phyloP scores from a whole-genome alignment of 805 yeast species.

The Pichia californica region DNA sequence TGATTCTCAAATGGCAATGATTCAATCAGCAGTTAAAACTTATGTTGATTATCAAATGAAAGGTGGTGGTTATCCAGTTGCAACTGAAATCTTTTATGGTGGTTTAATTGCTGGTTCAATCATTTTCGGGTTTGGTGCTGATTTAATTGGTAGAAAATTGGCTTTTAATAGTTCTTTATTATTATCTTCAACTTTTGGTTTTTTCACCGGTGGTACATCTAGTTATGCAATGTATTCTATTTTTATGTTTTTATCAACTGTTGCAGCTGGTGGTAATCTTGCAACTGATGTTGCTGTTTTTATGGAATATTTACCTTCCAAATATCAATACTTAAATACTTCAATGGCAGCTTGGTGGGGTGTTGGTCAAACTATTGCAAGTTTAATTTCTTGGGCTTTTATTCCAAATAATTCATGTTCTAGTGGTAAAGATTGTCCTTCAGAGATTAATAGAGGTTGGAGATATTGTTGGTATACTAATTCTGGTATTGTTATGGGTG shows the following conservation, averaged over 20 bases:
- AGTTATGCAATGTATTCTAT: slow-evolving; percentile 45
- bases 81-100: slow-evolving; percentile 41
- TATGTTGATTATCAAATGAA: slow-evolving; percentile 43
- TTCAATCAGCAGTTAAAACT: slow-evolving; percentile 41
- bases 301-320: slow-evolving; percentile 46
- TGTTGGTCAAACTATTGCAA: slow-evolving; percentile 50
- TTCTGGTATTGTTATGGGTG: slow-evolving; percentile 45
- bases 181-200: slow-evolving; percentile 43
- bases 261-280: slow-evolving; percentile 52
- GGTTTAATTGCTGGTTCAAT: slow-evolving; percentile 49
- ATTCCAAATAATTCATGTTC: slow-evolving; percentile 45
- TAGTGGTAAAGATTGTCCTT: slow-evolving; percentile 36
- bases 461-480: slow-evolving; percentile 49
- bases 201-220: slow-evolving; percentile 47
- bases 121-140: slow-evolving; percentile 53
- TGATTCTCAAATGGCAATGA: slow-evolving; percentile 44
- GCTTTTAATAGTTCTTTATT: slow-evolving; percentile 47
- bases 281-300: slow-evolving; percentile 49
- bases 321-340: slow-evolving; percentile 45
- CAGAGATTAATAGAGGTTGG: slow-evolving; percentile 52
- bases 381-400: slow-evolving; percentile 49
- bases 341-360: slow-evolving; percentile 59
- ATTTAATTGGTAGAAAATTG: slow-evolving; percentile 45
- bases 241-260: slow-evolving; percentile 38
- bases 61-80: slow-evolving; percentile 36